Base-by-base conservation (phyloP, 805 yeast species). In the Yamadazyma sp. region DNA sequence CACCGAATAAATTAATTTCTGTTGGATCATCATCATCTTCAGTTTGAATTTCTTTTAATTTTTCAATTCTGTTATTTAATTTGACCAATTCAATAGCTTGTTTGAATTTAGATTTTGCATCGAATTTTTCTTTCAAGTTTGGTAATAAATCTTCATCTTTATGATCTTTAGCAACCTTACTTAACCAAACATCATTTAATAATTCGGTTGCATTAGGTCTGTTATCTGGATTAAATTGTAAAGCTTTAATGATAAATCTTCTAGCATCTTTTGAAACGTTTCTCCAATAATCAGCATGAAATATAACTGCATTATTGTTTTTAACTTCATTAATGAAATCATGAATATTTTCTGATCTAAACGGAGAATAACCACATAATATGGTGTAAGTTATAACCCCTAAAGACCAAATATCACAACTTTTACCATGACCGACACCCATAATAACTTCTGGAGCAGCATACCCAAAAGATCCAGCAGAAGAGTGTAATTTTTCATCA, bases 371-470 rank as follows among this genome's bases (percentile, higher is more conserved):
- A 0, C 98, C 98, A 48, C 93, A 87, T 29, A 91, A 69, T 30
- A 89, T 63, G 0, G 97, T 89, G 58, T 87, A 93, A 0, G 96
- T 78, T 29, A 91, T 86, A 7, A 91, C 95, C 23, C 98, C 98
- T 25, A 91, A 55, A 1, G 95, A 84, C 98, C 98, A 91, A 36
- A 91, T 76, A 57, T 91, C 98, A 62, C 96, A 91, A 1, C 96
- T 91, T 51, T 85, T 86, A 25, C 96, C 95, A 60, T 91, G 97
- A 7, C 96, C 98, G 25, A 70, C 67, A 11, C 84, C 80, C 27
- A 79, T 62, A 24, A 91, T 72, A 6, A 91, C 88, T 54, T 91
- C 98, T 0, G 98, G 98, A 0, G 98, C 98, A 22, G 95, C 96
- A 57, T 91, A 91, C 1, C 98, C 98, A 60, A 86, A 80, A 1